Evolutionary conservation across 2,329 filamentous ascomycete genomes (phyloP).

Genomic region (Ascochyta koolunga): DNA sequence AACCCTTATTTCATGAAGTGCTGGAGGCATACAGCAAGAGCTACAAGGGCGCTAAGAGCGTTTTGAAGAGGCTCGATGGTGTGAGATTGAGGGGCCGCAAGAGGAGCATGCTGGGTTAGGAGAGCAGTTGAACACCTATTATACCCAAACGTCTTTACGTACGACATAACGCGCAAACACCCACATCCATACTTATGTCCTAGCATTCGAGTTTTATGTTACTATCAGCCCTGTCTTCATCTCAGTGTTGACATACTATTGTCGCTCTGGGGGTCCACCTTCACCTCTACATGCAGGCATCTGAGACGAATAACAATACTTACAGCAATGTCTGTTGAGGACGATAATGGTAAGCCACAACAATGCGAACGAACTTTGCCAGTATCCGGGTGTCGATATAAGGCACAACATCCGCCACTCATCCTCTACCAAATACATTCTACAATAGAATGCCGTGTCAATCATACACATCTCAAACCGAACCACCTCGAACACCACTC

Average conservation of each 20-base stretch:
- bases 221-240: background rate
- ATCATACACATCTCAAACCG: background rate
- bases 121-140: background rate
- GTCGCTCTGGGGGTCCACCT: background rate
- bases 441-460: background rate
- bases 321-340: background rate
- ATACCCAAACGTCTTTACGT: constrained; percentile 5
- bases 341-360: constrained; percentile 6
- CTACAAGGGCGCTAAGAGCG: constrained; percentile 75
- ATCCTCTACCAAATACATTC: background rate
- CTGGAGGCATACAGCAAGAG: constrained; percentile 74
- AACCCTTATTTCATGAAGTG: constrained; percentile 75
- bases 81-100: constrained; percentile 94
- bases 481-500: background rate
- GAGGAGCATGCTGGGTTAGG: constrained; percentile 92
- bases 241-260: background rate
- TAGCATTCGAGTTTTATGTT: background rate
- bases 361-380: background rate
- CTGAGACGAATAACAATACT: background rate
- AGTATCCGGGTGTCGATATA: background rate
- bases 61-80: constrained; percentile 84
- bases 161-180: background rate
- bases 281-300: background rate
- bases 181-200: background rate
- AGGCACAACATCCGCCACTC: background rate